These are phyloP conservation scores for Colletotrichum sansevieriae DNA, from an alignment of 2,329 filamentous ascomycete genomes.

Conservation along the genomic window DNA sequence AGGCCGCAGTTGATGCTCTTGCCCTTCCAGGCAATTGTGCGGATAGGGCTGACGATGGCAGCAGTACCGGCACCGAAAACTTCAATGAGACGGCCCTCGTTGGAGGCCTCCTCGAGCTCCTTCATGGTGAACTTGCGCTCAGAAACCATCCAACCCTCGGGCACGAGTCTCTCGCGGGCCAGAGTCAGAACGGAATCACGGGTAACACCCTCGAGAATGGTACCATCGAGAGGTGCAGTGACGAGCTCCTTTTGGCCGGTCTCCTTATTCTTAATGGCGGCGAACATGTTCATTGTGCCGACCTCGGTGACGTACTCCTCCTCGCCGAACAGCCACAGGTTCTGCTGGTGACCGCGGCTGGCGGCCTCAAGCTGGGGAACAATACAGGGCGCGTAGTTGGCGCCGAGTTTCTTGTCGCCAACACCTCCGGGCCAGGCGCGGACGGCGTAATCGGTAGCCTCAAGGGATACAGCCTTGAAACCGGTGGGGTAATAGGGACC, in stretches of 20 bases:
- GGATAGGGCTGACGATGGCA: constrained; percentile 91
- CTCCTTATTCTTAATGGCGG: constrained; percentile 84
- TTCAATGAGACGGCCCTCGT: constrained; percentile 89
- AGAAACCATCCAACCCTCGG: constrained; percentile 87
- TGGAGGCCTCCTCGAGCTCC: constrained; percentile 83
- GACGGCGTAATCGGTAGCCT: constrained; percentile 96
- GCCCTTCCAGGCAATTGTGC: constrained; percentile 90
- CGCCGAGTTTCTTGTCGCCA: constrained; percentile 97
- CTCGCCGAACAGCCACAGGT: constrained; percentile 96
- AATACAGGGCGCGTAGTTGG: constrained; percentile 99
- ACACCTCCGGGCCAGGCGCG: constrained; percentile 98
- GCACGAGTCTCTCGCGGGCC: constrained; percentile 83
- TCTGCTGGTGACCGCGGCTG: constrained; percentile 94
- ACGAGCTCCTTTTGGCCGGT: constrained; percentile 92
- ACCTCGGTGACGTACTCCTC: constrained; percentile 98
- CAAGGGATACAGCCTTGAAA: constrained; percentile 96
- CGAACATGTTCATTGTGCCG: constrained; percentile 99
- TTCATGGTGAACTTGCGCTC: constrained; percentile 95
- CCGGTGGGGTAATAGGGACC: constrained; percentile 98
- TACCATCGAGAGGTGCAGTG: constrained; percentile 96
- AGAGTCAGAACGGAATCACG: constrained; percentile 90
- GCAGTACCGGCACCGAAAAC: constrained; percentile 95
- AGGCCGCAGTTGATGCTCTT: constrained; percentile 86
- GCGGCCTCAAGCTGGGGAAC: constrained; percentile 95
- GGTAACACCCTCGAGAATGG: constrained; percentile 95